Evolutionary conservation across 345 rosid species (phyloP), one percentile per base, ranked within the genome.

Genomic region (Anacardium occidentale): DNA sequence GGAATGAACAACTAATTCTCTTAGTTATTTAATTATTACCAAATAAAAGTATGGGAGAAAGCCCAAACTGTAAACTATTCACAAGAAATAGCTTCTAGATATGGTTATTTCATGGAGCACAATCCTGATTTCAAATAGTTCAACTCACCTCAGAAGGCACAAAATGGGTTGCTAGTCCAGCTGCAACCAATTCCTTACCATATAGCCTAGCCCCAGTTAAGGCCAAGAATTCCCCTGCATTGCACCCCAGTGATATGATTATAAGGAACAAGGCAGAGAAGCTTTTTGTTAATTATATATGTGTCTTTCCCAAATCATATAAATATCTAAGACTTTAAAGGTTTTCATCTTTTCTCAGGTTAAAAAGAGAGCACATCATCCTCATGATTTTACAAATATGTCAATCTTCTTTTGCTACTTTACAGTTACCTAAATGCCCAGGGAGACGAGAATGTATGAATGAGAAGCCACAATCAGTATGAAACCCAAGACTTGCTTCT

Each of bases 401-500:
- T 45, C 54, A 10, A 67, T 48, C n/a, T 59, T 8, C 59, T 77
- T 76, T 78, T 3, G 29, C n/a, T 13, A 54, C 29, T 60, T 53
- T 55, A 68, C 12, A 70, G 85, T 88, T 80, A 94, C 98, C 98
- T 77, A 94, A 72, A 79, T 82, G 78, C 22, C 95, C 91, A 68
- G 94, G 98, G 69, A 94, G 97, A 77, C 66, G 98, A 25, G 98
- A 90, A 79, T 80, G 97, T 0, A 89, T 77, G 87, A 86, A 92
- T 0, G 98, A 94, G 83, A 94, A 92, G 32, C 98, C 75, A 37
- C 98, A 94, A 76, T 94, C 98, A 68, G 94, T 90, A 71, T 94
- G 98, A 78, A 92, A 92, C 51, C 98, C 98, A 17, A 92, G 85
- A 73, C 95, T 83, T 64, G 97, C 98, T 88, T 92, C 98, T 73